phyloP scores from a whole-genome alignment of 2,329 filamentous ascomycete genomes.

The Diaporthe capsici region DNA sequence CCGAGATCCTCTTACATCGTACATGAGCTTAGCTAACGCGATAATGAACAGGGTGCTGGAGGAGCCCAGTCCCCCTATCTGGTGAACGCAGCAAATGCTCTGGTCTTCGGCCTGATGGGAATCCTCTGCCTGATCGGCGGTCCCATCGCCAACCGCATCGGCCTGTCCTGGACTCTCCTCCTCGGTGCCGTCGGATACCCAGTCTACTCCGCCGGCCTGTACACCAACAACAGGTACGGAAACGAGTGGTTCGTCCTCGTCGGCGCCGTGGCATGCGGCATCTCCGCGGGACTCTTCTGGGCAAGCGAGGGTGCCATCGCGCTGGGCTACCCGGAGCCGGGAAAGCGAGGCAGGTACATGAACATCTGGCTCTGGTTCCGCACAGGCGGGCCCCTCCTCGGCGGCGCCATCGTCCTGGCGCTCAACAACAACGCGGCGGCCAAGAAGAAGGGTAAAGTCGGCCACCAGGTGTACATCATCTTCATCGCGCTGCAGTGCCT shows the following conservation, averaged over 20 bases:
- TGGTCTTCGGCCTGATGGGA: conserved; percentile 37
- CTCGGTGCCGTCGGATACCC: conserved; percentile 59
- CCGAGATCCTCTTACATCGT: rapidly evolving
- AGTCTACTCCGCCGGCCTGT: conserved; percentile 74
- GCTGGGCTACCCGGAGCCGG: conserved; percentile 73
- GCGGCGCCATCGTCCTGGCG: conserved; percentile 64
- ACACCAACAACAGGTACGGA: conserved; percentile 75
- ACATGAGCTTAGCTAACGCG: background rate
- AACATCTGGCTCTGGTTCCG: conserved; percentile 63
- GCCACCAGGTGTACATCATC: conserved; percentile 58
- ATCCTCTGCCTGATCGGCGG: conserved; percentile 30
- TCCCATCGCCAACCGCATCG: conserved; percentile 34
- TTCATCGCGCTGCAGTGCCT: conserved; percentile 64
- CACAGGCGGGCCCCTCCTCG: conserved; percentile 60
- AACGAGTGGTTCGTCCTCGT: conserved; percentile 75
- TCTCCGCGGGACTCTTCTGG: conserved; percentile 78
- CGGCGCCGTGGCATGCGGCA: conserved; percentile 72
- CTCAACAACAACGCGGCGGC: conserved; percentile 56
- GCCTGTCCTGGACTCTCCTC: conserved; percentile 20
- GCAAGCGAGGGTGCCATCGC: conserved; percentile 77
- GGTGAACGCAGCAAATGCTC: conserved; percentile 37
- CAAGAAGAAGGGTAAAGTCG: conserved; percentile 52
- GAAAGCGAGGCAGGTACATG: conserved; percentile 70
- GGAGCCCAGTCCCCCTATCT: conserved; percentile 11
- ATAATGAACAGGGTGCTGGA: background rate